A percentile compares a stretch with the other conserved stretches of the same genome.
These are phyloP conservation scores for Acacia confusa DNA, from an alignment of 306 rosid species.

Conservation along the genomic window DNA sequence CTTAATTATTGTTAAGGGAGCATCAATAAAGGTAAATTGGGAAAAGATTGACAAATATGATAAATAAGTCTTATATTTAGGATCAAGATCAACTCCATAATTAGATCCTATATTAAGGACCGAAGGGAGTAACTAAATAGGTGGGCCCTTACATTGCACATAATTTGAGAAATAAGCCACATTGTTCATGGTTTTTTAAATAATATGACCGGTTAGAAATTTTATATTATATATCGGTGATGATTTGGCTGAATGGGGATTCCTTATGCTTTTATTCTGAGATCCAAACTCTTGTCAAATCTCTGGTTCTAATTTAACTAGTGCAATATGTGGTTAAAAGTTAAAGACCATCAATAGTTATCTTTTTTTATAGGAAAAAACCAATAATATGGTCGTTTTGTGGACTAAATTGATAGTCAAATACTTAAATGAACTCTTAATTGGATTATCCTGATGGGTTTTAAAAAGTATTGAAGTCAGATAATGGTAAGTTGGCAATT, in stretches of 20 bases:
- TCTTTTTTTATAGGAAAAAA: neutral
- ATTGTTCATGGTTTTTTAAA: neutral
- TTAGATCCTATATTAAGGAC: too few species aligned
- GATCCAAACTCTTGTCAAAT: slow-evolving; percentile 2
- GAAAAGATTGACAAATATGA: too few species aligned
- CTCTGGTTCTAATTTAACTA: neutral
- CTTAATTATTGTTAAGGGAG: too few species aligned
- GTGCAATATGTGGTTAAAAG: neutral
- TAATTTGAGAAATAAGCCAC: neutral
- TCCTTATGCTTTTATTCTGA: neutral
- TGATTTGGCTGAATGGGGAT: neutral
- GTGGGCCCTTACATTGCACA: neutral
- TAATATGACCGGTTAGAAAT: neutral
- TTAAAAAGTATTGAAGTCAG: neutral
- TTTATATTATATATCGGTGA: neutral
- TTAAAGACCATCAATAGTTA: neutral
- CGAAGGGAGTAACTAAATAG: neutral
- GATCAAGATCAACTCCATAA: too few species aligned
- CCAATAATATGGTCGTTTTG: neutral
- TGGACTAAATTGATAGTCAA: neutral
- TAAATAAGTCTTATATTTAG: too few species aligned
- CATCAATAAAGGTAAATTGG: too few species aligned
- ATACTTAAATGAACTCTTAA: neutral
- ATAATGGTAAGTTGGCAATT: neutral
- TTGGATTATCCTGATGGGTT: neutral